These are phyloP conservation scores for Fallopia convolvulus DNA, from an alignment of 148 eudicot genomes.

Conservation along the genomic window DNA sequence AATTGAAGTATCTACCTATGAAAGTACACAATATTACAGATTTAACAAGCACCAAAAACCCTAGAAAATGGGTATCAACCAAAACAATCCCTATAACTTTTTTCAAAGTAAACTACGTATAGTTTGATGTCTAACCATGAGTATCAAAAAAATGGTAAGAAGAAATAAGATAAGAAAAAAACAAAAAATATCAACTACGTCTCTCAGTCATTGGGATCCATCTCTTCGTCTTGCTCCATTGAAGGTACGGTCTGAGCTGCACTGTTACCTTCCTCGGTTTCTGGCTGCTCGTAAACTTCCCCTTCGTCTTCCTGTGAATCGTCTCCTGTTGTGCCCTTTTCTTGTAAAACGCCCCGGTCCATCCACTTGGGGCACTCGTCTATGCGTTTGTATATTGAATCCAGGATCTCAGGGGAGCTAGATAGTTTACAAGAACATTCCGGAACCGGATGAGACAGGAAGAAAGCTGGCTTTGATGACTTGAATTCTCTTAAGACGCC, in stretches of 20 bases:
- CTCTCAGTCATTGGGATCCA: slow-evolving; percentile 76
- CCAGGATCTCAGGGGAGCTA: slow-evolving; percentile 27
- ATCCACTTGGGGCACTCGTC: slow-evolving; percentile 71
- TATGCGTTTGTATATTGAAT: slow-evolving; percentile 25
- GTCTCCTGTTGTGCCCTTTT: slow-evolving; percentile 26
- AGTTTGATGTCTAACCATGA: background rate
- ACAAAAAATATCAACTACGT: background rate
- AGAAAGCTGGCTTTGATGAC: slow-evolving; percentile 41
- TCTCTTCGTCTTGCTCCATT: slow-evolving; percentile 70
- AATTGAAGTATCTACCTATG: background rate
- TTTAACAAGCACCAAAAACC: background rate
- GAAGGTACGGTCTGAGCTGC: slow-evolving; percentile 24
- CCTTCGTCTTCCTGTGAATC: slow-evolving; percentile 55
- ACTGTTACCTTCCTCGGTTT: slow-evolving; percentile 38
- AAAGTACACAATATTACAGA: background rate
- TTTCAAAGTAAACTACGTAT: background rate
- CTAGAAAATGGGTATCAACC: background rate
- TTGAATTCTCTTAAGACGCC: slow-evolving; percentile 49
- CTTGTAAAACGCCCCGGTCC: slow-evolving; percentile 31
- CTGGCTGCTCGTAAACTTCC: slow-evolving; percentile 35
- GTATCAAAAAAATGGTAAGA: background rate
- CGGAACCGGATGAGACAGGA: slow-evolving; percentile 79
- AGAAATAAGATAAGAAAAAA: background rate
- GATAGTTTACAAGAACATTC: slow-evolving; percentile 76
- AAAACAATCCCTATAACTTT: background rate